Evolutionary conservation across 371 early-diverging fungal genomes (phyloP), one percentile per base, ranked within the genome.

Genomic region (Coelomomyces lativittatus): DNA sequence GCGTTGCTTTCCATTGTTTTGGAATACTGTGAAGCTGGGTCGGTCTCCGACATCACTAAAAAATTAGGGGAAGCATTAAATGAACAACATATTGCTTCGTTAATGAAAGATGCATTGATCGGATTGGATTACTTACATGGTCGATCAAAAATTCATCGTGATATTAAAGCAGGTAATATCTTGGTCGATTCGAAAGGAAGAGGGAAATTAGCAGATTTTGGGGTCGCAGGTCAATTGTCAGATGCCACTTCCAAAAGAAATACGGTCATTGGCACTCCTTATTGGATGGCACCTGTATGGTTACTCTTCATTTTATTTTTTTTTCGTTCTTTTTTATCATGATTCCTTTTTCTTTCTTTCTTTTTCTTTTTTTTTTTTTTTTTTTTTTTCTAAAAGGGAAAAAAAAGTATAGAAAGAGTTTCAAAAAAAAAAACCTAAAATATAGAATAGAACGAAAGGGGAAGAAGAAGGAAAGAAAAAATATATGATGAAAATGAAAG

Each of bases 251-350:
- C 64, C 7, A 56, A 63, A n/a, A 66, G 75, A 0, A 70, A 70
- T 35, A 66, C 73, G n/a, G 61, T 67, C 39, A 64, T 69, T 28
- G 70, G 73, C 9, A 72, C 73, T 2, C 70, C 71, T 1, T 86
- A 78, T 79, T 55, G 96, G 96, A 89, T 91, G 91, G 87, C 92
- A 19, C 96, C 96, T 11, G 96, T n/a, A n/a, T n/a, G n/a, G n/a
- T n/a, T n/a, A n/a, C n/a, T n/a, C n/a, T n/a, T n/a, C n/a, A n/a
- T n/a, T n/a, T n/a, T n/a, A n/a, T n/a, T n/a, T n/a, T n/a, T n/a
- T n/a, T n/a, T n/a, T n/a, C n/a, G n/a, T n/a, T n/a, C n/a, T n/a
- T n/a, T n/a, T n/a, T n/a, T n/a, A n/a, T n/a, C n/a, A n/a, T n/a
- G n/a, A n/a, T n/a, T n/a, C n/a, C n/a, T n/a, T n/a, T n/a, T n/a